These are phyloP conservation scores for Microdochium bolleyi DNA, from an alignment of 2,329 filamentous ascomycete genomes.

Conservation along the genomic window DNA sequence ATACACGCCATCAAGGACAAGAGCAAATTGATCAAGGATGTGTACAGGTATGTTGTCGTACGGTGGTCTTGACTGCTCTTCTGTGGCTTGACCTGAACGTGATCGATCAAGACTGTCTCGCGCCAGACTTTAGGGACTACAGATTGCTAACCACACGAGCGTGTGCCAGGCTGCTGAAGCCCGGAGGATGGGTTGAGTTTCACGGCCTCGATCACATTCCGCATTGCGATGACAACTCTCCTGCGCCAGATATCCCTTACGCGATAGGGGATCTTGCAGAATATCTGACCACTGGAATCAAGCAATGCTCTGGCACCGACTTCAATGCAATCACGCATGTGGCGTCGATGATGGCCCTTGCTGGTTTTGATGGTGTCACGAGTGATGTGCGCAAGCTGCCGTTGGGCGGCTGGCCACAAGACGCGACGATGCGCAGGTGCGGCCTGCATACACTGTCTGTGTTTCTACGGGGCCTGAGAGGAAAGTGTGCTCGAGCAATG, in stretches of 20 bases:
- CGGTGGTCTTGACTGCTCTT: too few relatives aligned
- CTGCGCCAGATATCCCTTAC: not conserved
- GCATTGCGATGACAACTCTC: not conserved
- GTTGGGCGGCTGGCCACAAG: not conserved
- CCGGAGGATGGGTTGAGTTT: slow-evolving; percentile 43
- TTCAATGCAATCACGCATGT: not conserved
- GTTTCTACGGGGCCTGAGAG: not conserved
- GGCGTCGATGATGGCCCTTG: not conserved
- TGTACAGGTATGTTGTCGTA: not conserved
- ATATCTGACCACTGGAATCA: not conserved
- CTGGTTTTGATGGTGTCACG: not conserved
- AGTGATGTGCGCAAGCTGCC: not conserved
- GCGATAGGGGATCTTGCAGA: not conserved
- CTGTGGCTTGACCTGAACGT: too few relatives aligned
- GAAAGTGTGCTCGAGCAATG: not conserved
- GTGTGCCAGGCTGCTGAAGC: slow-evolving; percentile 21
- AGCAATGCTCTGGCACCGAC: not conserved
- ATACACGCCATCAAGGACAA: slow-evolving; percentile 44
- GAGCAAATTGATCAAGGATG: slow-evolving; percentile 22
- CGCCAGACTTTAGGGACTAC: too few relatives aligned
- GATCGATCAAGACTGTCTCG: not conserved
- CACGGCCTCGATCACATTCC: slow-evolving; percentile 8
- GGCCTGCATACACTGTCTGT: not conserved
- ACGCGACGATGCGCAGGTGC: not conserved
- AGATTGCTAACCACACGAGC: too few relatives aligned